Conservation (phyloP, 192 early-diverging fungal species). For the Mortierella hygrophila region DNA sequence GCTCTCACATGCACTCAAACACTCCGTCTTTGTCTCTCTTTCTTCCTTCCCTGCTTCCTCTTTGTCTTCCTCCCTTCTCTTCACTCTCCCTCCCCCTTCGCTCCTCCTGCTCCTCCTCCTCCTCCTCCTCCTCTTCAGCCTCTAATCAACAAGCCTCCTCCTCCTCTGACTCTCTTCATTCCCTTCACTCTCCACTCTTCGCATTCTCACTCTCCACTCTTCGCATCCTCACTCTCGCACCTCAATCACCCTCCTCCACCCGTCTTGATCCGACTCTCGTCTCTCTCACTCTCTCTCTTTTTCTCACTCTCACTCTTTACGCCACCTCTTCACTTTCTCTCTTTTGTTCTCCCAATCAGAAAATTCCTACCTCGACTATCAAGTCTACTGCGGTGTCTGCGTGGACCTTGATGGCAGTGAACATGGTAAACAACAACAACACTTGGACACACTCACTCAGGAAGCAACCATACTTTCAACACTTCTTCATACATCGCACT, state of each 20-base stretch:
- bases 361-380: conserved; percentile 26
- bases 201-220: neutral
- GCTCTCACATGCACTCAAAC: too few relatives aligned
- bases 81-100: neutral
- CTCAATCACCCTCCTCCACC: neutral
- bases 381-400: conserved; percentile 17
- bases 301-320: too few relatives aligned
- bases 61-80: too few relatives aligned
- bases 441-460: too few relatives aligned
- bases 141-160: neutral
- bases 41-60: too few relatives aligned
- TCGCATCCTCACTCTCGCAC: conserved; percentile 10
- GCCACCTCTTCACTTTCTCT: neutral
- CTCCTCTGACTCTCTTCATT: neutral
- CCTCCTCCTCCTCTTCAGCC: neutral
- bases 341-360: neutral
- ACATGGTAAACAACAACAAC: conserved; percentile 27
- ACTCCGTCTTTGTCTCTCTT: too few relatives aligned
- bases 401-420: conserved; percentile 33
- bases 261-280: neutral
- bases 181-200: neutral
- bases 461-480: too few relatives aligned
- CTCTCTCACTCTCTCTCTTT: too few relatives aligned
- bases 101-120: neutral
- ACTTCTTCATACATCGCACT: neutral